Base-by-base conservation (phyloP, 2,329 filamentous ascomycete genomes). In the Aureobasidium sp. region DNA sequence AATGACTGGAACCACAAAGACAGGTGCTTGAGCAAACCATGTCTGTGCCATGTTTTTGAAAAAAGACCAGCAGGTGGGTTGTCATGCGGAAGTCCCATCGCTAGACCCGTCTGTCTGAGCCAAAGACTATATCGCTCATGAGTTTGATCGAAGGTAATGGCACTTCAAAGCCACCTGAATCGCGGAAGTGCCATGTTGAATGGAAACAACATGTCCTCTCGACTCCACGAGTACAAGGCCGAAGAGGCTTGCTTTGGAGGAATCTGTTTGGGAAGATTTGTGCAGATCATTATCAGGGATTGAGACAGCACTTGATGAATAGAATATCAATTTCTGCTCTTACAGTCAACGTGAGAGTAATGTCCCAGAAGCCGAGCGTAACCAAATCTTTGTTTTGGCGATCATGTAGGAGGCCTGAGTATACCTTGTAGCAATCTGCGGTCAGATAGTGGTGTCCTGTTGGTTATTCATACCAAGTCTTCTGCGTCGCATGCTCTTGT, bases 1-100 rank as follows among this genome's bases (percentile, higher is more conserved):
- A 47, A 66, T 73, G 71, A 72, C 69, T 42, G 72, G 72, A 1
- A 68, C 64, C 27, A 64, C 64, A 41, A 51, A 63, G 39, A 64
- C 64, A 15, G 64, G 64, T 17, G 64, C 62, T 37, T 65, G 62
- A 65, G 25, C 3, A n/a, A 15, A 17, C 25, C 11, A 9, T 29
- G 15, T 42, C 36, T 29, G 34, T 29, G 12, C 17, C 3, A 39
- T 36, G 29, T 51, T 48, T n/a, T 27, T 27, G n/a, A n/a, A 27
- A 2, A 29, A 48, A 48, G 25, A 17, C 25, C 45, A 48, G n/a
- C 15, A 29, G 1, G 25, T 25, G 11, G 7, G 17, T 17, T 31
- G 5, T 11, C 7, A 29, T 31, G 25, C 45, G 25, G 6, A 5
- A 8, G 25, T 48, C n/a, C 11, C 22, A 17, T 29, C 25, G 25